phyloP scores from a whole-genome alignment of 805 yeast genomes.

The Candida pseudofarinosa region DNA sequence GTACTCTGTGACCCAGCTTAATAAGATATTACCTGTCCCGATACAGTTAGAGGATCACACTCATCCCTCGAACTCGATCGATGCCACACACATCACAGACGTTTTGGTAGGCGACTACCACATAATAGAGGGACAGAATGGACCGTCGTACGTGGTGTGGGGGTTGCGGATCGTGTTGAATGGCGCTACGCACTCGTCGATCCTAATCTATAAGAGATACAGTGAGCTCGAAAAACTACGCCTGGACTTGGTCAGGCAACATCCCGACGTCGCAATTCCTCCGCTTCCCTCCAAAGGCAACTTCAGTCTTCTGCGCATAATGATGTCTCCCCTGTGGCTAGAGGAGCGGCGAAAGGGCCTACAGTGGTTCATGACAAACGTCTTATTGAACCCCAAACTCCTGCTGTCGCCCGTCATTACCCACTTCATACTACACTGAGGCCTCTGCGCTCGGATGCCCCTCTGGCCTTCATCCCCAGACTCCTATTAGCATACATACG shows the following conservation, averaged over 20 bases:
- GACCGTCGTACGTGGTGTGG: slow-evolving; percentile 38
- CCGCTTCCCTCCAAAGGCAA: slow-evolving; percentile 49
- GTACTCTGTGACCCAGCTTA: slow-evolving; percentile 21
- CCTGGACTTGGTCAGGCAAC: slow-evolving; percentile 35
- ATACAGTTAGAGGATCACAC: slow-evolving; percentile 27
- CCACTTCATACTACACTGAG: slow-evolving; percentile 28
- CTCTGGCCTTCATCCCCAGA: neutral
- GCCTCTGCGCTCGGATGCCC: neutral
- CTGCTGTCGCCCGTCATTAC: slow-evolving; percentile 36
- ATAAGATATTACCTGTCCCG: slow-evolving; percentile 35
- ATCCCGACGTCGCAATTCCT: slow-evolving; percentile 41
- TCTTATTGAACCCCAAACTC: slow-evolving; percentile 47
- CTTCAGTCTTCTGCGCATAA: slow-evolving; percentile 34
- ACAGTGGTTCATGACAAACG: slow-evolving; percentile 56
- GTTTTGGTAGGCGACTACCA: slow-evolving; percentile 41
- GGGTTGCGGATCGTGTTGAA: slow-evolving; percentile 32
- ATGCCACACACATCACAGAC: slow-evolving; percentile 33
- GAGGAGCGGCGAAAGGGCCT: slow-evolving; percentile 53
- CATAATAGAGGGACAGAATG: slow-evolving; percentile 33
- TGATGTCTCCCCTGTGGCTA: slow-evolving; percentile 44
- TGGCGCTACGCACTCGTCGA: slow-evolving; percentile 34
- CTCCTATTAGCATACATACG: neutral
- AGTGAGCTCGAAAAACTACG: slow-evolving; percentile 57
- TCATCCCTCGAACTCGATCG: slow-evolving; percentile 5
- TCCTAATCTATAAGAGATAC: slow-evolving; percentile 56